Conservation (phyloP, 106 monocot species). For the Allium fistulosum region DNA sequence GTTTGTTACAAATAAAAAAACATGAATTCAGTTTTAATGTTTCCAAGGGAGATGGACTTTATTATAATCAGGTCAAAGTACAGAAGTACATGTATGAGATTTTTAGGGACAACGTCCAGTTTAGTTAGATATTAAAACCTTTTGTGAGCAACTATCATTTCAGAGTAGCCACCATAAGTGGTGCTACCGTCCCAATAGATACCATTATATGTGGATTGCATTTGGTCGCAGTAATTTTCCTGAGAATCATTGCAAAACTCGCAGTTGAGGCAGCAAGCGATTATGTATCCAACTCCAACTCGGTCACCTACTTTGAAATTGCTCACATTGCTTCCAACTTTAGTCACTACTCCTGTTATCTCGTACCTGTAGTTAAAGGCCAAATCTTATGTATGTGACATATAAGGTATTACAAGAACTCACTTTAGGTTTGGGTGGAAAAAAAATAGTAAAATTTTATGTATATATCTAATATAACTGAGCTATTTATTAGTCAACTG, state of each 20-base stretch:
- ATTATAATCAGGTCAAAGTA: background rate
- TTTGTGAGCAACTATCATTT: conserved; percentile 58
- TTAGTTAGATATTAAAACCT: conserved; percentile 16
- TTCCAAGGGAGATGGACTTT: too few relatives aligned
- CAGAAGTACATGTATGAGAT: too few relatives aligned
- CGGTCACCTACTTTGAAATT: conserved; percentile 70
- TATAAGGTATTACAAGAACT: too few relatives aligned
- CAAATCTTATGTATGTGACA: background rate
- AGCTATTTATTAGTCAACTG: too few relatives aligned
- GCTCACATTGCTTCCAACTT: conserved; percentile 46
- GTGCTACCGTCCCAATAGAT: conserved; percentile 87
- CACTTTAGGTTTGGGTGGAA: too few relatives aligned
- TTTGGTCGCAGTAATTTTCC: conserved; percentile 79
- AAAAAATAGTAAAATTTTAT: too few relatives aligned
- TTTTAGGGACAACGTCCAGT: too few relatives aligned
- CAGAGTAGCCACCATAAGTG: conserved; percentile 86
- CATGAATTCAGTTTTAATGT: too few relatives aligned
- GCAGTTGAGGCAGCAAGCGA: conserved; percentile 64
- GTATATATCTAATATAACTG: too few relatives aligned
- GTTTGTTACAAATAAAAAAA: background rate
- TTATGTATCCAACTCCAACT: conserved; percentile 68
- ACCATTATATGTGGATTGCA: conserved; percentile 77
- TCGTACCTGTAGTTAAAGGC: conserved; percentile 44
- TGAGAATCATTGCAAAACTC: conserved; percentile 58
- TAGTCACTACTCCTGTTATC: conserved; percentile 74